Base-by-base conservation (phyloP, 805 yeast species). In the Ogataea naganishii region DNA sequence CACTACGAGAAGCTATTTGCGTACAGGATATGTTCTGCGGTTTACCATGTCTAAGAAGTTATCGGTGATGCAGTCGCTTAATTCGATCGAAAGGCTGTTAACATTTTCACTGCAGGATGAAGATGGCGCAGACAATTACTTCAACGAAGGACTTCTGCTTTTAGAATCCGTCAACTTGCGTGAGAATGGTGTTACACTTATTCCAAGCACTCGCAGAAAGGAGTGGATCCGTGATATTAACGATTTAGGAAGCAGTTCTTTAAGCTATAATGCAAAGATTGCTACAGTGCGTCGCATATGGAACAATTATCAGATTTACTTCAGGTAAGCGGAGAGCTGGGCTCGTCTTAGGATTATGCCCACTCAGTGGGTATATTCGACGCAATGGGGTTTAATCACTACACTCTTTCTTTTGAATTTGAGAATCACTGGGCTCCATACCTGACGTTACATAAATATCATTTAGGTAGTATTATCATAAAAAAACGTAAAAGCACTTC, bases 161-260 rank as follows among this genome's bases (percentile, higher is more conserved):
- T 61, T 85, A 31, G 89, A 84, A 43, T 63, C 75, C 4, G 64
- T 74, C 20, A 66, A 72, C 23, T 58, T 84, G 38, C 66, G 75
- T 29, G 51, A 58, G 15, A 50, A 64, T 19, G 78, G 82, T 1
- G 47, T 51, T 12, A 40, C 45, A 3, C 36, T 78, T 3, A 46
- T 82, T 1, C 86, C 89, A 1, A 49, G 47, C 16, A 51, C 50
- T 19, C 55, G 75, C 29, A 55, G 53, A 29, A 39, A 45, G 6
- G 81, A 76, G 32, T 80, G 85, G 79, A 39, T 59, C 14, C 59
- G 69, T 26, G 94, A 83, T 49, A 52, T 80, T 29, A 71, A 69
- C 34, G 85, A 76, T 34, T 48, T 82, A 14, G 66, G 67, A 28
- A 62, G 66, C 34, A 46, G 55, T 18, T 49, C 56, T 3, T 46